A percentile compares a stretch with the other conserved stretches of the same genome.
Evolutionary conservation across 73 alveolate genomes (phyloP).

Genomic region (Paramecium tetraurelia): DNA sequence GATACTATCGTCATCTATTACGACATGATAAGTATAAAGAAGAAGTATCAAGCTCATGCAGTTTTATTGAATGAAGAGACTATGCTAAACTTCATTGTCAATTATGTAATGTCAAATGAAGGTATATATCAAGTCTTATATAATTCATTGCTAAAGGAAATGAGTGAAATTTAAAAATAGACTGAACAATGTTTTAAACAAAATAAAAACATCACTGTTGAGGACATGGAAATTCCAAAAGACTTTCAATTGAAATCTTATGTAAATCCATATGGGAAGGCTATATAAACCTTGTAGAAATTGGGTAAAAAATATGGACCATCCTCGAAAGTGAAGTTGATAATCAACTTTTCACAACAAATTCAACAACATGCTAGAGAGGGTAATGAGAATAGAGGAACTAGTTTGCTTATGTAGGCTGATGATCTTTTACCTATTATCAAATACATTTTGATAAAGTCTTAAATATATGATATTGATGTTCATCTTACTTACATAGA

Average conservation of each 20-base stretch:
- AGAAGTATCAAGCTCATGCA: not conserved
- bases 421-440: conserved; percentile 16
- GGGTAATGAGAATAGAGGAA: not conserved
- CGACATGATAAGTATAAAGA: not conserved
- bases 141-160: not conserved
- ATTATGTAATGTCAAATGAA: not conserved
- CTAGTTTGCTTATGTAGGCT: conserved; percentile 7
- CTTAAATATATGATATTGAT: not conserved
- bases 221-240: not conserved
- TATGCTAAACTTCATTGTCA: not conserved
- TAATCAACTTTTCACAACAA: not conserved
- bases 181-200: not conserved
- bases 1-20: not conserved
- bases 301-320: not conserved
- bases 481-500: not conserved
- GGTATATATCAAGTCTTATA: not conserved
- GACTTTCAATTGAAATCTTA: not conserved
- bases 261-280: not conserved
- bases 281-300: not conserved
- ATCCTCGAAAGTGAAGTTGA: not conserved
- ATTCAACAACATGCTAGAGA: not conserved
- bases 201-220: not conserved
- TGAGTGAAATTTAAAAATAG: not conserved
- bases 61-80: conserved; percentile 20
- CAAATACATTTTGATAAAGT: not conserved